Conservation (phyloP, 2,329 filamentous ascomycete species). For the Colletotrichum gigasporum region DNA sequence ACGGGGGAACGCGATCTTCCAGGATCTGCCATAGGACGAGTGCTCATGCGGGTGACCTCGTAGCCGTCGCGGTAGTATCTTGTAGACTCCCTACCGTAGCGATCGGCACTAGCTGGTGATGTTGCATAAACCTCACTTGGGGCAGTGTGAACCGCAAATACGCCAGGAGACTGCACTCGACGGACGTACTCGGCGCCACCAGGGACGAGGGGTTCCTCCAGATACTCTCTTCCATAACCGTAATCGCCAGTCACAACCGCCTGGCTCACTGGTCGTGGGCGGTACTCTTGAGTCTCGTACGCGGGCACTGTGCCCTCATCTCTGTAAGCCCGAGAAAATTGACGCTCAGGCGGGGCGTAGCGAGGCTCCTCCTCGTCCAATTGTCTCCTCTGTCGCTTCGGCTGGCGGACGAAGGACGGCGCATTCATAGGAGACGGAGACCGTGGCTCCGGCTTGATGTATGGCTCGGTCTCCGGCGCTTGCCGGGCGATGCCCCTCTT, state of each 20-base stretch:
- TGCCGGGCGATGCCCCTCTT: slow-evolving; percentile 61
- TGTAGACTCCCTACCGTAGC: slow-evolving; percentile 50
- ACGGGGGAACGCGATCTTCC: slow-evolving; percentile 59
- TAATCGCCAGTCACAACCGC: slow-evolving; percentile 11
- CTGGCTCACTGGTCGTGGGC: slow-evolving; percentile 36
- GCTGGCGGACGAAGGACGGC: slow-evolving; percentile 61
- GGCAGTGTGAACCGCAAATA: slow-evolving; percentile 48
- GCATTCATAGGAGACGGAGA: slow-evolving; percentile 68
- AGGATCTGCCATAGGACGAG: slow-evolving; percentile 58
- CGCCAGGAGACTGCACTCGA: slow-evolving; percentile 47
- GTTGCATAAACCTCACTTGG: slow-evolving; percentile 48
- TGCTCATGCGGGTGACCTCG: slow-evolving; percentile 54
- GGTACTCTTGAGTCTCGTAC: slow-evolving; percentile 38
- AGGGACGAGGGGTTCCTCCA: slow-evolving; percentile 42
- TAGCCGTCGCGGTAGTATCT: slow-evolving; percentile 55
- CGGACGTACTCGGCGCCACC: slow-evolving; percentile 45
- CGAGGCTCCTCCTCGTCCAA: slow-evolving; percentile 51
- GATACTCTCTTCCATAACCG: slow-evolving; percentile 45
- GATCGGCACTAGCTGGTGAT: slow-evolving; percentile 53
- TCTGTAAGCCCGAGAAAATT: slow-evolving; percentile 38
- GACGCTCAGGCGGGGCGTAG: slow-evolving; percentile 49
- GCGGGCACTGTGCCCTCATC: slow-evolving; percentile 43
- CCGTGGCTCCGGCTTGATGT: slow-evolving; percentile 72
- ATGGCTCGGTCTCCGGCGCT: slow-evolving; percentile 55
- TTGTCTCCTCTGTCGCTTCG: slow-evolving; percentile 64